phyloP scores from a whole-genome alignment of 208 protist species.

The Acanthamoeba divionensis region DNA sequence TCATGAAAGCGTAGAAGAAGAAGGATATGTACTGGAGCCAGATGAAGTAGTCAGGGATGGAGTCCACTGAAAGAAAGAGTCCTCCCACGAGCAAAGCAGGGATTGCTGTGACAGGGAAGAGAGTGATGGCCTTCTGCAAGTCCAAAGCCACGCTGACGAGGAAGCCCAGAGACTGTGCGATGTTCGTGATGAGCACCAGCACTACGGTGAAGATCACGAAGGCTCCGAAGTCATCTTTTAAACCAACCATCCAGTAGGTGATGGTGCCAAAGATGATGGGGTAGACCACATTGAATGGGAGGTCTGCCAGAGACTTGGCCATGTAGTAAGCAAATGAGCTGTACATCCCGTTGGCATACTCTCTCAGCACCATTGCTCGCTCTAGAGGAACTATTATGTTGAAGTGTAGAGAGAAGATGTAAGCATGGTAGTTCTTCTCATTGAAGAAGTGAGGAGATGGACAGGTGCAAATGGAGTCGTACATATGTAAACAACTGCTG shows the following conservation, averaged over 20 bases:
- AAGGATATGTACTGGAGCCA: conserved; percentile 55
- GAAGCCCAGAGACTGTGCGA: conserved; percentile 55
- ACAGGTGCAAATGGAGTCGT: background rate
- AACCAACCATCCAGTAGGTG: conserved; percentile 60
- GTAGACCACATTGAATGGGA: conserved; percentile 53
- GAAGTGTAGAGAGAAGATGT: background rate
- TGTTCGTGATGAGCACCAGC: background rate
- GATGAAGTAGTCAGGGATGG: conserved; percentile 56
- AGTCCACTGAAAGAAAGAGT: background rate
- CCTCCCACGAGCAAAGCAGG: conserved; percentile 56
- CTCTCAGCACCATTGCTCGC: conserved; percentile 58
- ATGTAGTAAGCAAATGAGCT: conserved; percentile 63
- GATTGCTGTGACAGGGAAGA: conserved; percentile 20
- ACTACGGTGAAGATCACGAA: conserved; percentile 58
- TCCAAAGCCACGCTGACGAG: conserved; percentile 25
- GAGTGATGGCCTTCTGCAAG: conserved; percentile 29
- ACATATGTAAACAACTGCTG: background rate
- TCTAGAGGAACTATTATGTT: conserved; percentile 34
- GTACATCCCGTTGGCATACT: conserved; percentile 48
- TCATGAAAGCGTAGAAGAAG: conserved; percentile 58
- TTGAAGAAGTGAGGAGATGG: background rate
- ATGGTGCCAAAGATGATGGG: conserved; percentile 65
- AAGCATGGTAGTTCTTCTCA: background rate
- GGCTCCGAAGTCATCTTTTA: conserved; percentile 19
- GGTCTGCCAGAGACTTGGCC: conserved; percentile 63